Evolutionary conservation across 1,284 basidiomycete genomes (phyloP).

Genomic region (Sphaerobolus stellatus): DNA sequence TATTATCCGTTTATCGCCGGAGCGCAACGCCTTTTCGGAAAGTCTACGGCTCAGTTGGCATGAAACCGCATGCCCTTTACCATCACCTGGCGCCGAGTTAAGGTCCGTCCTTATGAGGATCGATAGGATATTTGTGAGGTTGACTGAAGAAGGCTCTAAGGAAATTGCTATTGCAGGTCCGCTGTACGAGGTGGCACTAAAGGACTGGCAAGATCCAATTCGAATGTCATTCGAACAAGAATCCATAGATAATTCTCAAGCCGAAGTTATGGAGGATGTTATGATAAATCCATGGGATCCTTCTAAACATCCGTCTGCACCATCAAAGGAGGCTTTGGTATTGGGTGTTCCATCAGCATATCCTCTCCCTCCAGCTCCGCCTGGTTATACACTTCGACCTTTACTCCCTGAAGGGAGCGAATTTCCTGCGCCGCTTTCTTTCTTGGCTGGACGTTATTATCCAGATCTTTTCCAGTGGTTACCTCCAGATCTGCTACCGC

Average conservation of each 20-base stretch:
- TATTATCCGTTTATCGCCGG: constrained; percentile 59
- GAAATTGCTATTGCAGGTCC: constrained; percentile 66
- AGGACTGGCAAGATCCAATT: constrained; percentile 50
- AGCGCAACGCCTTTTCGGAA: constrained; percentile 1
- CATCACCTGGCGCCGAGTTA: constrained; percentile 41
- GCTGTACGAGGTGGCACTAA: constrained; percentile 71
- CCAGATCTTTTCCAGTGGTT: constrained; percentile 33
- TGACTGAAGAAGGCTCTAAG: background rate
- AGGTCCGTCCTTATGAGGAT: constrained; percentile 68
- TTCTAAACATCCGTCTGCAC: background rate
- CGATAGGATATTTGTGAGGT: constrained; percentile 52
- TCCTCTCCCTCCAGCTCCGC: constrained; percentile 57
- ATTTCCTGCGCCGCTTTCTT: constrained; percentile 58
- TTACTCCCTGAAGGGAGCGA: constrained; percentile 62
- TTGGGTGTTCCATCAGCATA: constrained; percentile 26
- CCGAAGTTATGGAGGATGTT: background rate
- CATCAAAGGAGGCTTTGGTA: background rate
- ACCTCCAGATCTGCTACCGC: background rate
- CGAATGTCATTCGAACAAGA: too few species aligned
- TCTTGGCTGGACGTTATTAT: constrained; percentile 75
- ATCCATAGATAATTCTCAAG: too few species aligned
- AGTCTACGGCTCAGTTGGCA: constrained; percentile 1
- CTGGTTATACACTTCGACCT: constrained; percentile 62
- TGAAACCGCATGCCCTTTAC: background rate
- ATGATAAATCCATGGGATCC: background rate